Evolutionary conservation across 345 rosid species (phyloP), one percentile per base, ranked within the genome.

Genomic region (Eutrema yunnanense): DNA sequence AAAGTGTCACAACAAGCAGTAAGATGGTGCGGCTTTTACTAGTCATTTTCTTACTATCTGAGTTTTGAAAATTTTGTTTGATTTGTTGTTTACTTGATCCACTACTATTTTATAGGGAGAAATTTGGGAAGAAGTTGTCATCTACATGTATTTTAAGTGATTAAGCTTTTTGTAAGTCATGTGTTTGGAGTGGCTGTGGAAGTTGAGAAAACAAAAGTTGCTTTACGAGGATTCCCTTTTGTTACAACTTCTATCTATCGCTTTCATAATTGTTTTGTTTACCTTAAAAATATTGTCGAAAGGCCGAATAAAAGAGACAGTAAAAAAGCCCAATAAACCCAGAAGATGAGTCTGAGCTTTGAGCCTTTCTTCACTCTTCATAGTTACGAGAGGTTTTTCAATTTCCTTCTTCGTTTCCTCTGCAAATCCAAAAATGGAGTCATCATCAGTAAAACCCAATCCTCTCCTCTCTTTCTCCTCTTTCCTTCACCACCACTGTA

Each of bases 381-480:
- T 33, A 54, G 26, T 51, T 29, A 12, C 26, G 7, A 51, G 19
- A 22, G 26, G 30, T 50, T 50, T 12, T 32, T 54, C 46, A 37
- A 14, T 19, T 68, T 12, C 6, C 51, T 34, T 19, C 16, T 27
- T 6, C 37, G 11, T 12, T n/a, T 26, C 51, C 13, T 63, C 67
- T 56, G 62, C 65, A 37, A 72, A 60, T 67, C 72, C 57, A 10
- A 32, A 50, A 40, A 86, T 90, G 94, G 94, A 88, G 65, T 71
- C 84, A 59, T 71, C 84, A 59, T 71, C 84, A 55, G 74, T 77
- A 9, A 78, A 77, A 54, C 80, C 80, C 40, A 88, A 83, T 81
- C 94, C 96, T 60, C 78, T 90, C 76, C 71, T 82, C 55, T 86
- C 86, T 6, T 71, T 88, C 71, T 80, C 96, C 61, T 73, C 87